Evolutionary conservation across 2,329 filamentous ascomycete genomes (phyloP), one percentile per base, ranked within the genome.

Genomic region (Xylariaceae sp.): DNA sequence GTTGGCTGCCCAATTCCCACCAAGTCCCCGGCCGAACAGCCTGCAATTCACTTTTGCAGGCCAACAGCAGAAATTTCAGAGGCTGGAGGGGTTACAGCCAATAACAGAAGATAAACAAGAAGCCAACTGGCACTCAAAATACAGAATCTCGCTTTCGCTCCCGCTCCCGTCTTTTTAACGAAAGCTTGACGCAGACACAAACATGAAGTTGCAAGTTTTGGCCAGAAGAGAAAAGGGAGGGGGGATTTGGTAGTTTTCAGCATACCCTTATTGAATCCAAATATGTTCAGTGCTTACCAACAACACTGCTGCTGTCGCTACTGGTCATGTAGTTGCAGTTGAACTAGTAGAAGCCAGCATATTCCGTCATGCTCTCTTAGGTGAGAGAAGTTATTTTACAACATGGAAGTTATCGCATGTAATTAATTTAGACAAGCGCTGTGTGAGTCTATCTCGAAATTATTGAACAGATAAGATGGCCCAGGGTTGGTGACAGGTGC

Each of bases 361-460:
- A 49, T 36, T 52, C 59, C 51, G 60, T 65, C 63, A 65, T 64
- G 55, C 60, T 65, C 65, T 60, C 65, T 66, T 68, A 63, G 60
- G 50, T 65, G 64, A 66, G 64, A 65, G 64, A 29, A 59, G 60
- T 58, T 58, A 64, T 55, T 65, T 68, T 68, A 68, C 65, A 62
- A 63, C 55, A 66, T 63, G 55, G 57, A 55, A 40, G 20, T 40
- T 48, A 47, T 55, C 51, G 57, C 55, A 60, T 55, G 44, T 51
- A 55, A 60, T 53, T 58, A 58, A 55, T 58, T n/a, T 41, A 50
- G 35, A 50, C 45, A 53, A 44, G 30, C 32, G 49, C 37, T 53
- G 41, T 53, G 45, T 50, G 55, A 60, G 55, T 58, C 57, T 60
- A 60, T 55, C 49, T 58, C 55, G 50, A 11, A 27, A 50, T 57